Conservation (phyloP, 2,329 filamentous ascomycete species). For the Colletotrichum sp. region DNA sequence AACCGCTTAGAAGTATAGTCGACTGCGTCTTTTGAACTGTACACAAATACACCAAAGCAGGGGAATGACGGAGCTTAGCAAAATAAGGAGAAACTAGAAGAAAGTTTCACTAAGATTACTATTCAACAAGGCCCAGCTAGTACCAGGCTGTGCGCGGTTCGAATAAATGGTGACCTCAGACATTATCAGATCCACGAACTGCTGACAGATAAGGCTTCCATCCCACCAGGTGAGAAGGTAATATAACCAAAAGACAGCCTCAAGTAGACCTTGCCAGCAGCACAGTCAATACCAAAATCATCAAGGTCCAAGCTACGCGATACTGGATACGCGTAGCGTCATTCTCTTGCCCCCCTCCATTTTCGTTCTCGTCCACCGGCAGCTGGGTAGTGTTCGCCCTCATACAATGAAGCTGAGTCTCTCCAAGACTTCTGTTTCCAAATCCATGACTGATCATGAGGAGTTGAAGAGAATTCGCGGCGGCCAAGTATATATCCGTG, state of each 20-base stretch:
- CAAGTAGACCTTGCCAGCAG: background rate
- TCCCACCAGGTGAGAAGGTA: too few relatives aligned
- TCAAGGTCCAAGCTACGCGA: background rate
- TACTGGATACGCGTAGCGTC: too few relatives aligned
- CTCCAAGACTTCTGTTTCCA: background rate
- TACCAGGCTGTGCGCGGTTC: background rate
- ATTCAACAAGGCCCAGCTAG: background rate
- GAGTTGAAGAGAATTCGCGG: background rate
- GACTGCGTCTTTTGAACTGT: background rate
- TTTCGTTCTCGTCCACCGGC: background rate
- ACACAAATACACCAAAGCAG: background rate
- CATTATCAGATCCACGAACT: too few relatives aligned
- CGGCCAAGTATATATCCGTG: background rate
- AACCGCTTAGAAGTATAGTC: fast-evolving
- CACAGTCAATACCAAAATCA: background rate
- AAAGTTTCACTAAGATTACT: background rate
- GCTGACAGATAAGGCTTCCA: too few relatives aligned
- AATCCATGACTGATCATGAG: background rate
- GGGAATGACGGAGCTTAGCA: background rate
- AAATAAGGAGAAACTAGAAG: background rate
- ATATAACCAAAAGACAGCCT: background rate
- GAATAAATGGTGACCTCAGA: background rate
- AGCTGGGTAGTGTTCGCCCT: background rate
- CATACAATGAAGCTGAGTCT: background rate
- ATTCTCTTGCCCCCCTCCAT: background rate